Conservation (phyloP, 2,329 filamentous ascomycete genomes). For the Cordyceps javanica region DNA sequence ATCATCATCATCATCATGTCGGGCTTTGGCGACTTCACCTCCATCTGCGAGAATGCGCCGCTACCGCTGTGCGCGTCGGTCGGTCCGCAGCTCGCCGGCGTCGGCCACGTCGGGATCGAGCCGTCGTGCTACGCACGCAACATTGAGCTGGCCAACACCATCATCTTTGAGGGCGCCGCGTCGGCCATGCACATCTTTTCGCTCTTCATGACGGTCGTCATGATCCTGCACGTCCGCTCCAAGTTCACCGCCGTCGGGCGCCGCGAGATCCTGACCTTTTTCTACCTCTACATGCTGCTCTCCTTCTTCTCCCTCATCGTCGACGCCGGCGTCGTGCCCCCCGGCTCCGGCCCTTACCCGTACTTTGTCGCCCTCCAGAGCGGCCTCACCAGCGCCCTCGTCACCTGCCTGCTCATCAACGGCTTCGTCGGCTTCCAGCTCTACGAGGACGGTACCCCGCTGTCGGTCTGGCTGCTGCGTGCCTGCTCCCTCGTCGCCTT, state of each 20-base stretch:
- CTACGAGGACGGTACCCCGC: constrained; percentile 90
- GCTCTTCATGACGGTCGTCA: constrained; percentile 87
- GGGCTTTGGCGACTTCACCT: constrained; percentile 86
- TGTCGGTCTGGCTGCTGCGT: constrained; percentile 90
- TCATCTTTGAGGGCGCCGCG: constrained; percentile 92
- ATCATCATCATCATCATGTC: constrained; percentile 61
- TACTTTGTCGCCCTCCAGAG: constrained; percentile 89
- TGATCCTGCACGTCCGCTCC: constrained; percentile 88
- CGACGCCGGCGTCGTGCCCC: constrained; percentile 86
- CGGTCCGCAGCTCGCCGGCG: constrained; percentile 64
- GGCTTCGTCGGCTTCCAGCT: constrained; percentile 98
- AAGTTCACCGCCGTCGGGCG: constrained; percentile 95
- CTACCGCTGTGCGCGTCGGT: constrained; percentile 84
- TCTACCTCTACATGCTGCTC: constrained; percentile 91
- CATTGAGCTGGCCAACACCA: constrained; percentile 94
- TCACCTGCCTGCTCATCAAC: constrained; percentile 89
- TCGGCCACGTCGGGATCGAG: constrained; percentile 69
- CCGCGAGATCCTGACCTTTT: constrained; percentile 77
- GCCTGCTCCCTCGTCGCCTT: constrained; percentile 76
- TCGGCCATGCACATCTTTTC: constrained; percentile 90
- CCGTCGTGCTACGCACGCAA: constrained; percentile 89
- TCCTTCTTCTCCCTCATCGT: constrained; percentile 84
- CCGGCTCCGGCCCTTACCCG: constrained; percentile 71
- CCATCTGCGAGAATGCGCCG: constrained; percentile 77
- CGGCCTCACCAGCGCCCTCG: constrained; percentile 76